Percentiles rank a stretch among this genome's conserved stretches.
These are phyloP conservation scores for Beta lomatogona DNA, from an alignment of 179 eudicot genomes.

Conservation along the genomic window DNA sequence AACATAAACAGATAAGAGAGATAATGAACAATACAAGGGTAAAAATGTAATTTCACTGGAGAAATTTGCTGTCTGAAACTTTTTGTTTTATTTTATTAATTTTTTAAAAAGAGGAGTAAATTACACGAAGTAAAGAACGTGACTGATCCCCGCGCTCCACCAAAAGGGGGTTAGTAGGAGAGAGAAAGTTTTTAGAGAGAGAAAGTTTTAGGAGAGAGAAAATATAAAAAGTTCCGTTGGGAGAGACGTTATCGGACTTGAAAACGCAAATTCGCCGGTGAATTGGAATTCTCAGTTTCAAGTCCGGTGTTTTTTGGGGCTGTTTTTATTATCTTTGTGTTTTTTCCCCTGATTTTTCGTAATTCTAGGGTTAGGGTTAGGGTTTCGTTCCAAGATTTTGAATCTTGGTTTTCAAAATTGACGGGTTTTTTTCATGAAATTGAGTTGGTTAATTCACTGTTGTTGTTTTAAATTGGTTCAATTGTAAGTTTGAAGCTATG, in stretches of 20 bases:
- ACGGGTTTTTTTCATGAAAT: conserved; percentile 24
- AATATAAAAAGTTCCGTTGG: conserved; percentile 15
- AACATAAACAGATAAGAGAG: no score
- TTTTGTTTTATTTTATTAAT: neutral
- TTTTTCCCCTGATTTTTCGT: neutral
- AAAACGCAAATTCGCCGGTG: conserved; percentile 47
- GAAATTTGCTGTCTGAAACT: conserved; percentile 33
- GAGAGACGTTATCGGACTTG: conserved; percentile 63
- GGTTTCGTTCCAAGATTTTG: conserved; percentile 12
- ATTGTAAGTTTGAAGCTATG: conserved; percentile 34
- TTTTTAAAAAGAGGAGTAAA: conserved; percentile 15
- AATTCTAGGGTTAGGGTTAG: conserved; percentile 34
- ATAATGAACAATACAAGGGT: conserved; percentile 22
- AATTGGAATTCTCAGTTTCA: conserved; percentile 46
- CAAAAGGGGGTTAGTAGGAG: conserved; percentile 41
- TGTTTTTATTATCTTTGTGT: neutral
- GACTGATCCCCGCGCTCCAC: conserved; percentile 56
- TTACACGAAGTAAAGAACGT: conserved; percentile 38
- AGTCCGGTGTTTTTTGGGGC: conserved; percentile 38
- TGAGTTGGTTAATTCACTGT: conserved; percentile 25
- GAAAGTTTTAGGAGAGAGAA: conserved; percentile 20
- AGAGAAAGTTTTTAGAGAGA: conserved; percentile 37
- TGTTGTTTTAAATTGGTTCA: conserved; percentile 17
- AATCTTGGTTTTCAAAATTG: neutral
- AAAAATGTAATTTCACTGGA: conserved; percentile 10